Evolutionary conservation across 768 basidiomycete species (phyloP), one percentile per base, ranked within the genome.

Genomic region (Boletus rufocinnamomeus): DNA sequence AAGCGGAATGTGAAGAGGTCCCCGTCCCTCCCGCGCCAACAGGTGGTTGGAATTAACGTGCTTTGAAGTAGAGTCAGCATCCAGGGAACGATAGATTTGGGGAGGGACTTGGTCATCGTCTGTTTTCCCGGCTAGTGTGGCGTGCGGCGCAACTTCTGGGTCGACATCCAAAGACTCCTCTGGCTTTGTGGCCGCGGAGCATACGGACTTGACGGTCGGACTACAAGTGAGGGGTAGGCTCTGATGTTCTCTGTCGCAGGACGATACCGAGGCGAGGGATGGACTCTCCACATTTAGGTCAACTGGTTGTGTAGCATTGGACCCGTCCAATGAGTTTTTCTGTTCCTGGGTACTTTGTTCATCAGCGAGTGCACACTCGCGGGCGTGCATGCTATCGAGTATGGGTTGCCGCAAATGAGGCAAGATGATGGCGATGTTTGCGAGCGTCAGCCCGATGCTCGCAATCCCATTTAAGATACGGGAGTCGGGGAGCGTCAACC

Each of bases 401-500:
- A 64, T 25, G 30, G 69, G 54, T 55, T 64, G 66, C n/a, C 68
- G 66, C 38, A 69, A 44, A 41, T 62, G 37, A 23, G 68, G 69
- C 28, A 69, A 52, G 55, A 71, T 61, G 50, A 54, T 35, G 56
- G 57, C 69, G 45, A 69, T 64, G 50, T 69, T 64, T 37, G 45
- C 55, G 44, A 69, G 67, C 5, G 68, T 71, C 55, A 69, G 45
- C 6, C 68, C 68, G 32, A 71, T 64, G 44, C 64, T 52, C 34
- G 68, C 69, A 13, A 69, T 50, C 19, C 68, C 68, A 13, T 32
- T 55, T 27, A 69, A 27, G 49, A 71, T 67, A 56, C 68, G 68
- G 30, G 68, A 71, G 52, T 69, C 59, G 6, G 68, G 68, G 46
- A 71, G 68, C 47, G 59, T 62, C 40, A 69, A 51, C 3, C 68